phyloP scores from a whole-genome alignment of 305 asterid species.

The Fraxinus ornus region DNA sequence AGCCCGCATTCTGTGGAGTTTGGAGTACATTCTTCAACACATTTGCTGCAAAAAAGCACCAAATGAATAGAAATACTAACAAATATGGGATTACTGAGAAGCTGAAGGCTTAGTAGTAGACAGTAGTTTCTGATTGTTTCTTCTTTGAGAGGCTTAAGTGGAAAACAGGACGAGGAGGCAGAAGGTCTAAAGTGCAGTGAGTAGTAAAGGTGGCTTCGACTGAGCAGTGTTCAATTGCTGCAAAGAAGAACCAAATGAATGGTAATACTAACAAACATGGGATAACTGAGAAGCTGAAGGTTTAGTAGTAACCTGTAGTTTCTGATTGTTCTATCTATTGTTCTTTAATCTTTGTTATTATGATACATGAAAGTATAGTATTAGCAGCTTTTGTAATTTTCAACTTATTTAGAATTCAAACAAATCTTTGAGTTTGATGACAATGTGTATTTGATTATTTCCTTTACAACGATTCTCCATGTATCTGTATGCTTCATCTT shows the following conservation, averaged over 20 bases:
- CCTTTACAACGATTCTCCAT: not conserved
- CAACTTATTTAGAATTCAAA: conserved; percentile 15
- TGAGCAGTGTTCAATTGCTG: too few species aligned
- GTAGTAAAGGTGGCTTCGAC: too few species aligned
- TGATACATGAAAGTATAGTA: conserved; percentile 12
- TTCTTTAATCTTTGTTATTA: conserved; percentile 21
- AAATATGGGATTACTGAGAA: conserved; percentile 70
- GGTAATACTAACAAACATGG: conserved; percentile 56
- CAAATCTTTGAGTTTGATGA: not conserved
- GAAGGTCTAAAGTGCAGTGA: too few species aligned
- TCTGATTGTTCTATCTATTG: not conserved
- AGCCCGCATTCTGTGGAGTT: too few species aligned
- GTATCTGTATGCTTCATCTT: not conserved
- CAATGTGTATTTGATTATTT: not conserved
- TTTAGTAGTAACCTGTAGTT: conserved; percentile 31
- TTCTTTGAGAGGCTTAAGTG: conserved; percentile 10
- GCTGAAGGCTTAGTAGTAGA: conserved; percentile 49
- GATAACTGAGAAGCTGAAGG: conserved; percentile 70
- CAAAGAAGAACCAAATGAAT: too few species aligned
- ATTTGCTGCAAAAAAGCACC: conserved; percentile 67
- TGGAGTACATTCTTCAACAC: not conserved
- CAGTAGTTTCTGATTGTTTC: conserved; percentile 13
- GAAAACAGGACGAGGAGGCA: too few species aligned
- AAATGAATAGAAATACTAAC: conserved; percentile 49
- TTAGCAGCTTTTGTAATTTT: conserved; percentile 12